Evolutionary conservation across 768 basidiomycete species (phyloP).

Genomic region (Boletus rubescentipes): DNA sequence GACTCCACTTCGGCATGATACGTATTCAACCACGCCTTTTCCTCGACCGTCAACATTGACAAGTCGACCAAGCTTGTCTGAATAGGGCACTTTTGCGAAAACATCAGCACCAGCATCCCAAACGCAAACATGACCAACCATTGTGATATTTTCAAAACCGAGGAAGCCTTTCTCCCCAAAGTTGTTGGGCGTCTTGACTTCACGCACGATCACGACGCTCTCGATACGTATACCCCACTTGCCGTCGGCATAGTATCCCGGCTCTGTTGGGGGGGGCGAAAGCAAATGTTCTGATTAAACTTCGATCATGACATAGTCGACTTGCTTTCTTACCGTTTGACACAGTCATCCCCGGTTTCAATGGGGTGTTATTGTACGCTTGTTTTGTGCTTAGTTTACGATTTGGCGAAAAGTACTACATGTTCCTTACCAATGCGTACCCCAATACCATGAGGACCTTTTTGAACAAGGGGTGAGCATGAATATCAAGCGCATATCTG

Average conservation of each 20-base stretch:
- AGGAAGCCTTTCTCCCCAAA: slow-evolving; percentile 85
- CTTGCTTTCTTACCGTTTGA: slow-evolving; percentile 59
- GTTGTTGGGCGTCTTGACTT: slow-evolving; percentile 67
- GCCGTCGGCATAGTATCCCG: slow-evolving; percentile 91
- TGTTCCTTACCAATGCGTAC: slow-evolving; percentile 35
- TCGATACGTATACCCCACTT: slow-evolving; percentile 92
- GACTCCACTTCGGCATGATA: slow-evolving; percentile 72
- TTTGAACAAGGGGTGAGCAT: slow-evolving; percentile 5
- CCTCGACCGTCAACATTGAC: slow-evolving; percentile 58
- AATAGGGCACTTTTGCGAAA: slow-evolving; percentile 62
- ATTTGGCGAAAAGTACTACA: neutral
- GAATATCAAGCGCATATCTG: no score
- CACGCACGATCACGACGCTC: slow-evolving; percentile 77
- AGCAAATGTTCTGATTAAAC: neutral
- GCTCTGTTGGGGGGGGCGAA: slow-evolving; percentile 46
- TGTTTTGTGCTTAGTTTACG: slow-evolving; percentile 4
- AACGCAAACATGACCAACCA: slow-evolving; percentile 49
- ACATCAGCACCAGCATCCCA: neutral
- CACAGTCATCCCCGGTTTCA: slow-evolving; percentile 87
- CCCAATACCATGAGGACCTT: slow-evolving; percentile 59
- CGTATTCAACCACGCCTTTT: slow-evolving; percentile 77
- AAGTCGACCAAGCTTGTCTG: slow-evolving; percentile 78
- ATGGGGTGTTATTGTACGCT: slow-evolving; percentile 66
- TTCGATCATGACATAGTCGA: neutral
- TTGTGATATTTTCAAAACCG: slow-evolving; percentile 81